Evolutionary conservation across 2,329 filamentous ascomycete genomes (phyloP).

Genomic region (Ceratocystis destructans): DNA sequence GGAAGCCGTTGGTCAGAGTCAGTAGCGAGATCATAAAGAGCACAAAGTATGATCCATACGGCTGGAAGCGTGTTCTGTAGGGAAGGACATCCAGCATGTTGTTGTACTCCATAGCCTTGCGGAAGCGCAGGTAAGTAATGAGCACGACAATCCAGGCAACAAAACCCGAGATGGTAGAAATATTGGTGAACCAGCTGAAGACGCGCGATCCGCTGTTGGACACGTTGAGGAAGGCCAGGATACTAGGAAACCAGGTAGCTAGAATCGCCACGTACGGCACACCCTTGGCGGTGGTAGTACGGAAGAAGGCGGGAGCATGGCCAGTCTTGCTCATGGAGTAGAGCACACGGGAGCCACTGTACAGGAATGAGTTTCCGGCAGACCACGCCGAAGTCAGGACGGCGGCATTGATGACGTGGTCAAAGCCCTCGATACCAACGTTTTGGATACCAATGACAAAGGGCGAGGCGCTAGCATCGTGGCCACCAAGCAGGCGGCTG

Average conservation of each 20-base stretch:
- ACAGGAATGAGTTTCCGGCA: slow-evolving; percentile 47
- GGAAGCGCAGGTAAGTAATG: slow-evolving; percentile 46
- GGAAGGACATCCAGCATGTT: slow-evolving; percentile 38
- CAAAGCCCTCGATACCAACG: slow-evolving; percentile 48
- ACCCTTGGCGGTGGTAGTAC: slow-evolving; percentile 43
- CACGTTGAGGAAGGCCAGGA: slow-evolving; percentile 57
- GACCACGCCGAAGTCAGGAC: slow-evolving; percentile 54
- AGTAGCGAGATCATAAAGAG: slow-evolving; percentile 47
- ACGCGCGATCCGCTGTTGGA: slow-evolving; percentile 48
- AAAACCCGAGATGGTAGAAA: slow-evolving; percentile 49
- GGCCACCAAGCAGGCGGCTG: slow-evolving; percentile 41
- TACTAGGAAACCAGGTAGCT: slow-evolving; percentile 43
- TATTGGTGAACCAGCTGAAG: slow-evolving; percentile 59
- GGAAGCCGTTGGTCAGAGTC: slow-evolving; percentile 62
- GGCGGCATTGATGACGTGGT: slow-evolving; percentile 54
- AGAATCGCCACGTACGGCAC: slow-evolving; percentile 45
- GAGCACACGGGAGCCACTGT: slow-evolving; percentile 55
- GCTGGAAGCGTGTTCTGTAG: slow-evolving; percentile 40
- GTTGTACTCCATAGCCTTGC: slow-evolving; percentile 40
- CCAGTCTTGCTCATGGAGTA: slow-evolving; percentile 54
- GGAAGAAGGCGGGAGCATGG: slow-evolving; percentile 50
- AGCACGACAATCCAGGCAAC: slow-evolving; percentile 48
- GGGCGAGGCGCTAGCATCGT: slow-evolving; percentile 47
- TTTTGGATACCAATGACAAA: slow-evolving; percentile 55
- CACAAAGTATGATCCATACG: slow-evolving; percentile 50